These are phyloP conservation scores for Chimonanthus praecox DNA, from an alignment of 164 flowering plant genomes.

Conservation along the genomic window DNA sequence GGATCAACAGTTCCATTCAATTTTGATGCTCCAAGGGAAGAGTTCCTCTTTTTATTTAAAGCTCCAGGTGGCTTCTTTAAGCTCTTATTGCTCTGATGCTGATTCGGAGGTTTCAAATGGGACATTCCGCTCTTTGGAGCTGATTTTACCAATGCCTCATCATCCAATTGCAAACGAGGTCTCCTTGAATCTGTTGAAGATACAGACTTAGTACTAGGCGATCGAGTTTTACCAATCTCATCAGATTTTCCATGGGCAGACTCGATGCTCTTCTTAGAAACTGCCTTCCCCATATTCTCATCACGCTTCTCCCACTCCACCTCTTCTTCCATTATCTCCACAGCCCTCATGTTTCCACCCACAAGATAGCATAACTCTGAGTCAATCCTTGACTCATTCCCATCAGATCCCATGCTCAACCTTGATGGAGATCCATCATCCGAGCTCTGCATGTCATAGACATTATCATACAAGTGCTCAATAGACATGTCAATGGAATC, in stretches of 20 bases:
- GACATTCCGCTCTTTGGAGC: conserved; percentile 40
- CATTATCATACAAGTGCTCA: conserved; percentile 71
- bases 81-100: conserved; percentile 28
- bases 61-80: conserved; percentile 28
- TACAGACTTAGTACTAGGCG: conserved; percentile 27
- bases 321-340: conserved; percentile 55
- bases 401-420: conserved; percentile 66
- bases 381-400: conserved; percentile 82
- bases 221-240: conserved; percentile 25
- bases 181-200: conserved; percentile 39
- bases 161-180: conserved; percentile 25
- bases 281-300: conserved; percentile 26
- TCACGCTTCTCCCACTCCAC: conserved; percentile 17
- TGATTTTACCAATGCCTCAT: conserved; percentile 38
- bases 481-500: conserved; percentile 52
- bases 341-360: conserved; percentile 71
- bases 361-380: conserved; percentile 78
- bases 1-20: conserved; percentile 38
- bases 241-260: conserved; percentile 17
- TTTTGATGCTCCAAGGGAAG: conserved; percentile 28
- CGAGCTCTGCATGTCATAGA: conserved; percentile 84
- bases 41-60: conserved; percentile 42
- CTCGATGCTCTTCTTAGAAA: conserved; percentile 38
- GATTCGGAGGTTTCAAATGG: conserved; percentile 41
- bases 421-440: conserved; percentile 68